A percentile compares a stretch with the other conserved stretches of the same genome.
Conservation (phyloP, 805 yeast genomes). For the Saccharomycodes ludwigii region DNA sequence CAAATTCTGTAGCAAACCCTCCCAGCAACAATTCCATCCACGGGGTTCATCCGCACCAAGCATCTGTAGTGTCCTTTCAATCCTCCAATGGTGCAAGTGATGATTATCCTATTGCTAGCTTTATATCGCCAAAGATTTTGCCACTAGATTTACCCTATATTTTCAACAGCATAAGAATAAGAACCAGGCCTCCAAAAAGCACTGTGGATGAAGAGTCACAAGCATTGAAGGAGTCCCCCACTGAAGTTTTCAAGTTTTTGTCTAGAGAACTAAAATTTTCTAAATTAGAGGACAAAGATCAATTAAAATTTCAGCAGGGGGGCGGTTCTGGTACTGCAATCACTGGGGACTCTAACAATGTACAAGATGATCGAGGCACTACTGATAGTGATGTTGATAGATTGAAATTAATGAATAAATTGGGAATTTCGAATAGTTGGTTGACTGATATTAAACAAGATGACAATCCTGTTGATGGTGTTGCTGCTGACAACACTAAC, state of each 20-base stretch:
- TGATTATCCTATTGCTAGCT: no score
- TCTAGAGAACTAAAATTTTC: slow-evolving; percentile 23
- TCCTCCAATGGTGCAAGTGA: no score
- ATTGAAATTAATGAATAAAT: slow-evolving; percentile 16
- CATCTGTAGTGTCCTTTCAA: no score
- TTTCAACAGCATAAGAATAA: slow-evolving; percentile 16
- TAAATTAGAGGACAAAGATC: slow-evolving; percentile 11
- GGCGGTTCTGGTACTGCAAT: slow-evolving; percentile 13
- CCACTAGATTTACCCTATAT: slow-evolving; percentile 21
- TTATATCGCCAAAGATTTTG: slow-evolving; percentile 15
- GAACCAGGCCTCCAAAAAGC: slow-evolving; percentile 7
- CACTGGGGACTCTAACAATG: slow-evolving; percentile 1
- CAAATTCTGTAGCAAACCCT: no score
- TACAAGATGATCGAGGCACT: not conserved
- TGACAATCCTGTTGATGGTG: no score
- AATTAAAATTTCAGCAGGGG: not conserved
- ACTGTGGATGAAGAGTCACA: slow-evolving; percentile 7
- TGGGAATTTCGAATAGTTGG: slow-evolving; percentile 10
- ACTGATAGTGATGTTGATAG: slow-evolving; percentile 11
- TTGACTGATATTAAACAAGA: no score
- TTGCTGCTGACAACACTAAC: no score
- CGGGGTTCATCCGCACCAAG: no score
- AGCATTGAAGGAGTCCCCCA: slow-evolving; percentile 19
- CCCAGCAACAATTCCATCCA: no score
- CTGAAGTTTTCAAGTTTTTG: slow-evolving; percentile 21